phyloP scores from a whole-genome alignment of 768 basidiomycete species.

The Astraeus odoratus region DNA sequence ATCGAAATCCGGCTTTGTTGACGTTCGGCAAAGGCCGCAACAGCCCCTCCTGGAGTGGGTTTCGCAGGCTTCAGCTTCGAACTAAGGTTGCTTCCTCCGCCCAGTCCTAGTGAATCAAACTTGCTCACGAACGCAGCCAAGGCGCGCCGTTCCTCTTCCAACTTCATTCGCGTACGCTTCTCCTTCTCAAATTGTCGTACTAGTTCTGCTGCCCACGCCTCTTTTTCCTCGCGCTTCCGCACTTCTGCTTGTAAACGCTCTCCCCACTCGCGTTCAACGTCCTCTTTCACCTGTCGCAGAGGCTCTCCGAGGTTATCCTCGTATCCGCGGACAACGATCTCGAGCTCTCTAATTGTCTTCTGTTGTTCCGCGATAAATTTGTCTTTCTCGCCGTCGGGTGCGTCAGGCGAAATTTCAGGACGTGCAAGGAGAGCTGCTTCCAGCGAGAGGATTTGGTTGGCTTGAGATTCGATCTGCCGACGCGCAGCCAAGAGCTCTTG shows the following conservation, averaged over 20 bases:
- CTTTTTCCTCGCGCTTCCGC: constrained; percentile 57
- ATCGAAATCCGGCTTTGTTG: constrained; percentile 29
- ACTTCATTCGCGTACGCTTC: constrained; percentile 57
- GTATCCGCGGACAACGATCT: constrained; percentile 62
- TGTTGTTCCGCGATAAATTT: constrained; percentile 64
- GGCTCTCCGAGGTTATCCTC: constrained; percentile 71
- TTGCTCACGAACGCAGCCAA: constrained; percentile 76
- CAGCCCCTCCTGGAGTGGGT: constrained; percentile 46
- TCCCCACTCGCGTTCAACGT: constrained; percentile 70
- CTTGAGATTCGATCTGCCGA: constrained; percentile 72
- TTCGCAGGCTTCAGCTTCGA: constrained; percentile 42
- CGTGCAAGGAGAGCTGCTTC: constrained; percentile 71
- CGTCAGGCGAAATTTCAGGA: constrained; percentile 57
- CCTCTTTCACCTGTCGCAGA: constrained; percentile 56
- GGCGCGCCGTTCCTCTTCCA: constrained; percentile 75
- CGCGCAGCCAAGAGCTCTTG: constrained; percentile 80
- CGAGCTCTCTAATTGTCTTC: constrained; percentile 72
- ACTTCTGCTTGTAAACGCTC: constrained; percentile 52
- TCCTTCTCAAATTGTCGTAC: constrained; percentile 75
- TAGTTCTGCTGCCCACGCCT: constrained; percentile 67
- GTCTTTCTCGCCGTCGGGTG: constrained; percentile 69
- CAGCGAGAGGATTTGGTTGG: constrained; percentile 76
- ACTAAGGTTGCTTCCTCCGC: constrained; percentile 28
- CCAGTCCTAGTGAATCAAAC: constrained; percentile 68
- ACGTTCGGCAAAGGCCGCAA: constrained; percentile 42